Evolutionary conservation across 2,329 filamentous ascomycete species (phyloP), one percentile per base, ranked within the genome.

Genomic region (Hypomyces rosellus): DNA sequence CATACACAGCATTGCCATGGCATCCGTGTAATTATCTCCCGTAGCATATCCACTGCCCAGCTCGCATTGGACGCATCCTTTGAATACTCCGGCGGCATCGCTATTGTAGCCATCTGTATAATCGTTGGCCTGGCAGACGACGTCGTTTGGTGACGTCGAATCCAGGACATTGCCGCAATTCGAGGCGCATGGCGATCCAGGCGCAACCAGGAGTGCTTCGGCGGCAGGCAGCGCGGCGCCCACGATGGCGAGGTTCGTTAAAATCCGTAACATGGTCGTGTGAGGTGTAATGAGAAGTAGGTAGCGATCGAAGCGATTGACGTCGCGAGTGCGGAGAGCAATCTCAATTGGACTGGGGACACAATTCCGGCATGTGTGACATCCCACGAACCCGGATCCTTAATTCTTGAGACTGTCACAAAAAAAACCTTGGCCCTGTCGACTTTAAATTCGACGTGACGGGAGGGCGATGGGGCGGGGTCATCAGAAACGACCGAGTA

Each of bases 1-100:
- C 79, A 58, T 65, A 84, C 80, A 84, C 14, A 84, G 64, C 46
- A 75, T 66, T 54, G 70, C 75, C 55, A 80, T 69, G 11, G 77
- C 64, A 57, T 85, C 81, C 1, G 79, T 76, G 50, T 74, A 57
- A 13, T 70, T 71, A 15, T 66, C 61, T 5, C 58, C 65, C 1
- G 65, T 58, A n/a, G 54, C 75, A 13, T 69, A 81, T 4, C 65
- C 63, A 63, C 81, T 84, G 2, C 59, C 62, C 25, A 74, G 59
- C 57, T 82, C 71, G 62, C 80, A 83, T 36, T 68, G 61, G 41
- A 81, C 61, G 57, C 80, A 83, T 16, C 67, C 65, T 57, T 76
- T 62, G 55, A 74, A 80, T 38, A 81, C 70, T n/a, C 69, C 66
- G 6, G 77, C 78, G 4, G 65, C 56, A 7, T 61, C 66, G 2